Conservation (phyloP, 2,329 filamentous ascomycete species). For the Talaromyces sp. region DNA sequence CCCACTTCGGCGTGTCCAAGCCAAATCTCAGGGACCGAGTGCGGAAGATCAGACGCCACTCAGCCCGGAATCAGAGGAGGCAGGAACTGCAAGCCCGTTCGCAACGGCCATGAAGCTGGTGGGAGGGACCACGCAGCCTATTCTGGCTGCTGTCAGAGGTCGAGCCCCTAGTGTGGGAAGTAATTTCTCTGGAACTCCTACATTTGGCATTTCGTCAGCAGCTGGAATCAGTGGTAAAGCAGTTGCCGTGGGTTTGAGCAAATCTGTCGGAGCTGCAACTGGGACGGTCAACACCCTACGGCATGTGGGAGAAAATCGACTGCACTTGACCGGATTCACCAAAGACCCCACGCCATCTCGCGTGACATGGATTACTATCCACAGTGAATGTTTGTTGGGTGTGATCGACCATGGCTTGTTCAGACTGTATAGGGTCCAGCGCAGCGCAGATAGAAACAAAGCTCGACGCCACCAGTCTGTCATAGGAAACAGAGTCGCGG, state of each 20-base stretch:
- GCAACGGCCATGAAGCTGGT: constrained; percentile 68
- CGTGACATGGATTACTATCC: constrained; percentile 43
- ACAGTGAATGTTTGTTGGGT: constrained; percentile 38
- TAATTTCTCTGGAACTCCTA: constrained; percentile 39
- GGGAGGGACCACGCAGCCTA: constrained; percentile 55
- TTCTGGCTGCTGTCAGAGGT: constrained; percentile 62
- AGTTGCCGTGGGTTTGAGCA: constrained; percentile 47
- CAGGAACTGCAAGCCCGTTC: constrained; percentile 45
- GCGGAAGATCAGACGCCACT: constrained; percentile 33
- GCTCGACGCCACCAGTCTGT: constrained; percentile 52
- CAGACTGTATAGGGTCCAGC: constrained; percentile 40
- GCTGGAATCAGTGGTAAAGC: constrained; percentile 45
- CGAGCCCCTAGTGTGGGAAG: constrained; percentile 45
- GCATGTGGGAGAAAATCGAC: constrained; percentile 45
- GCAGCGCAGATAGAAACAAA: constrained; percentile 47
- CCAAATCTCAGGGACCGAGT: constrained; percentile 31
- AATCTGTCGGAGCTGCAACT: constrained; percentile 46
- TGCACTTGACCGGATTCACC: constrained; percentile 40
- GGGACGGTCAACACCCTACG: constrained; percentile 46
- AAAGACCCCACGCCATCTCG: constrained; percentile 37
- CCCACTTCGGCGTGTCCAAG: constrained; percentile 53
- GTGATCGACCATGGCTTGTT: constrained; percentile 43
- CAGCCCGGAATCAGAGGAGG: constrained; percentile 38
- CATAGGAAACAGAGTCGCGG: constrained; percentile 55
- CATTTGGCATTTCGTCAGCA: constrained; percentile 43